phyloP scores from a whole-genome alignment of 208 protist species.

The Trypanosoma rangeli region DNA sequence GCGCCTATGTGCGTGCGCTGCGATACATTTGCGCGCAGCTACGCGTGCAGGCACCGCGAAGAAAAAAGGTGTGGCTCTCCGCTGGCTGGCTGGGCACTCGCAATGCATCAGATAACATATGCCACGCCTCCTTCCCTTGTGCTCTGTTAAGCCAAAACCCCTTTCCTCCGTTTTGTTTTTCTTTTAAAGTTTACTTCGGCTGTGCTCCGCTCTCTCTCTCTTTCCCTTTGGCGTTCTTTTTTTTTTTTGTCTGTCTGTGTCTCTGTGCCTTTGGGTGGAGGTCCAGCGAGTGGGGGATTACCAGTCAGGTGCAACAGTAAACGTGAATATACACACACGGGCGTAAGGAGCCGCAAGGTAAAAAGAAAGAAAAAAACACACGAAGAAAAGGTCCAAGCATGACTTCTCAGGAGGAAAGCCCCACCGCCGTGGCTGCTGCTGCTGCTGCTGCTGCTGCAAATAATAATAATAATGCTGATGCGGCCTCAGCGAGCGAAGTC shows the following conservation, averaged over 20 bases:
- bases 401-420: neutral
- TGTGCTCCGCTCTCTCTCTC: too few species aligned
- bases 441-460: neutral
- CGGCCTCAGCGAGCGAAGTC: neutral
- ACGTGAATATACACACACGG: neutral
- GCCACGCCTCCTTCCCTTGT: too few species aligned
- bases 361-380: neutral
- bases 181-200: too few species aligned
- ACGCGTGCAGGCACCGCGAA: too few species aligned
- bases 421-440: neutral
- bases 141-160: too few species aligned
- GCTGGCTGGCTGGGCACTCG: too few species aligned
- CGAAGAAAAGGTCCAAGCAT: neutral
- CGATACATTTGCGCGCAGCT: too few species aligned
- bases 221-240: constrained; percentile 26
- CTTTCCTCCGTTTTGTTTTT: too few species aligned
- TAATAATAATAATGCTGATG: neutral
- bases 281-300: neutral
- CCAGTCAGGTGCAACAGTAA: too few species aligned
- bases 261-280: neutral
- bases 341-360: neutral
- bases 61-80: too few species aligned
- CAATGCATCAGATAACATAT: too few species aligned
- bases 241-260: constrained; percentile 32
- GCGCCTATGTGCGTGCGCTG: too few species aligned